Evolutionary conservation across 1,284 basidiomycete species (phyloP).

Genomic region (Cutaneotrichosporon cutaneum): DNA sequence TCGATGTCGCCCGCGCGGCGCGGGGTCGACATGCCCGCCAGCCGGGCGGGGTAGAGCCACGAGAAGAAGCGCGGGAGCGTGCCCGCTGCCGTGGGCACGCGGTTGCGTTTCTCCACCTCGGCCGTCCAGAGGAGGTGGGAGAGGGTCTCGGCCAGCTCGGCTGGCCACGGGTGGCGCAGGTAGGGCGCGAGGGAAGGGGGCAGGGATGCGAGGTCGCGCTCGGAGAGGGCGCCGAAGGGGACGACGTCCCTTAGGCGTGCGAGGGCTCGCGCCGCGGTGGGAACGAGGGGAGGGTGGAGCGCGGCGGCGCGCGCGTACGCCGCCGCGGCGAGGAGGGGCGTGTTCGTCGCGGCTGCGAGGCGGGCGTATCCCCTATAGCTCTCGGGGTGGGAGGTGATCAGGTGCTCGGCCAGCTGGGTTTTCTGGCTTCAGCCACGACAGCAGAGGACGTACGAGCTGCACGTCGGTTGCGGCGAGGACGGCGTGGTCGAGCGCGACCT

Average conservation of each 20-base stretch:
- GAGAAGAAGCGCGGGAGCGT: constrained; percentile 61
- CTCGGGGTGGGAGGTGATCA: constrained; percentile 48
- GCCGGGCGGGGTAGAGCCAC: constrained; percentile 60
- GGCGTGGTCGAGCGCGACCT: constrained; percentile 52
- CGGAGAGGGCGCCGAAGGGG: constrained; percentile 56
- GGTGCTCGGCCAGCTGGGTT: constrained; percentile 39
- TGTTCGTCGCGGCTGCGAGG: constrained; percentile 55
- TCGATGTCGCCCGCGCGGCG: constrained; percentile 58
- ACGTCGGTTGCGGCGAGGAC: constrained; percentile 20
- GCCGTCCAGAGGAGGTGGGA: constrained; percentile 21
- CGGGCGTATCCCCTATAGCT: constrained; percentile 59
- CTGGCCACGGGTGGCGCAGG: constrained; percentile 59
- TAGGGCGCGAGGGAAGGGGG: constrained; percentile 47
- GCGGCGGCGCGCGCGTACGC: constrained; percentile 58
- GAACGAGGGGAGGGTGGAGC: constrained; percentile 46
- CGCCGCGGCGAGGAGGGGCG: constrained; percentile 60
- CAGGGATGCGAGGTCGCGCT: constrained; percentile 36
- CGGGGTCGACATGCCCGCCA: constrained; percentile 64
- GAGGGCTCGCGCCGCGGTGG: background rate
- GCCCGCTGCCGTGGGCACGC: constrained; percentile 39
- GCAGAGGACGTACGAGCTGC: no score
- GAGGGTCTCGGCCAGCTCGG: constrained; percentile 43
- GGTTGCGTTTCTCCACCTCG: constrained; percentile 19
- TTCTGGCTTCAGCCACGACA: no score
- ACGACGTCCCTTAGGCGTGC: constrained; percentile 37